Conservation (phyloP, 768 basidiomycete genomes). For the Myochromella boudieri region DNA sequence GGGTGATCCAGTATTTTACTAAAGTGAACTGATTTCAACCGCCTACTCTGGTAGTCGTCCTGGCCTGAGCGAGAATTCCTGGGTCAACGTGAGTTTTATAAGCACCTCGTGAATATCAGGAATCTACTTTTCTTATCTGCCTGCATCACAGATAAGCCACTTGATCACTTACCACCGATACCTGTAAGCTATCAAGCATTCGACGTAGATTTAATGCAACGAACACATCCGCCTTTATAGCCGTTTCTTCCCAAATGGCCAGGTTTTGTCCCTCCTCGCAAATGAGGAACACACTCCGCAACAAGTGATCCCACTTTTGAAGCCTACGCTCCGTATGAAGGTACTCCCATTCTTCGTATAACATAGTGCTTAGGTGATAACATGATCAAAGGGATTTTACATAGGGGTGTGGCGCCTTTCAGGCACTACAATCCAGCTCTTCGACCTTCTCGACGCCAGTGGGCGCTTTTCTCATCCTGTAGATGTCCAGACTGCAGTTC, state of each 20-base stretch:
- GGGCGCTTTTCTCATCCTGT: too few species aligned
- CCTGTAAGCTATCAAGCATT: conserved; percentile 47
- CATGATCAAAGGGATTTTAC: conserved; percentile 55
- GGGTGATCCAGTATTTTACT: conserved; percentile 23
- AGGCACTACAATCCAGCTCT: conserved; percentile 58
- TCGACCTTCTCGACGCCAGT: conserved; percentile 63
- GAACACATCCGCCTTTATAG: conserved; percentile 32
- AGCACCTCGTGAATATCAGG: conserved; percentile 2
- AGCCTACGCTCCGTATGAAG: conserved; percentile 78
- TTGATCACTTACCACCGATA: conserved; percentile 93
- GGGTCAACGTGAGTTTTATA: conserved; percentile 72
- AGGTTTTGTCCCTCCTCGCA: conserved; percentile 80
- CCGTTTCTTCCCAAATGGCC: conserved; percentile 85
- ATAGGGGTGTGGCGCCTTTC: conserved; percentile 73
- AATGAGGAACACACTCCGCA: conserved; percentile 76
- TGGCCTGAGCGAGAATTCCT: conserved; percentile 80
- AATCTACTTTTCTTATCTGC: conserved; percentile 8
- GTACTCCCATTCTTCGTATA: conserved; percentile 29
- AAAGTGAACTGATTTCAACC: not conserved
- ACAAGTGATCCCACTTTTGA: conserved; percentile 73
- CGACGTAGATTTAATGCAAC: not conserved
- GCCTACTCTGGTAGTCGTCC: not conserved
- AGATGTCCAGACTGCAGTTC: conserved; percentile 22
- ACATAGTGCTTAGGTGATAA: not conserved
- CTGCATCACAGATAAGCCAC: conserved; percentile 61